Conservation (phyloP, 306 rosid genomes). For the Vigna trinervia region DNA sequence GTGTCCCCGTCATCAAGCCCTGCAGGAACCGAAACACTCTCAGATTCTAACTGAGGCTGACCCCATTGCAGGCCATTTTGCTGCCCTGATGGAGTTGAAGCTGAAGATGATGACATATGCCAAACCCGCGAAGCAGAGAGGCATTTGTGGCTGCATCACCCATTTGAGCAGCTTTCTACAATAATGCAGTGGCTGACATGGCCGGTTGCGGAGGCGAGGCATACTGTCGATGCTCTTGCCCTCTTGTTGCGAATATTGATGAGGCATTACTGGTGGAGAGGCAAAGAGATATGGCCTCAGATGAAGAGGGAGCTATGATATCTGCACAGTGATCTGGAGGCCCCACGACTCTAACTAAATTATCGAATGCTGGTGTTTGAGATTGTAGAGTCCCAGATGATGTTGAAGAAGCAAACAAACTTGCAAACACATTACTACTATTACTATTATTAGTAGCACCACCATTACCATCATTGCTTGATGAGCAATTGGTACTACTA, state of each 20-base stretch:
- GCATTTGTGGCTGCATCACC: constrained; percentile 75
- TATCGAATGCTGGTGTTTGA: constrained; percentile 58
- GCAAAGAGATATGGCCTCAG: constrained; percentile 79
- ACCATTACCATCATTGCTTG: constrained; percentile 67
- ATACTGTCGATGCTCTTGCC: constrained; percentile 70
- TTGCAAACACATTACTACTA: constrained; percentile 67
- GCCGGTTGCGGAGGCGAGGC: constrained; percentile 69
- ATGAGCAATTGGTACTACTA: constrained; percentile 56
- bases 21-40: constrained; percentile 47
- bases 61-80: constrained; percentile 13
- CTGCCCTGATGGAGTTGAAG: constrained; percentile 42
- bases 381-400: constrained; percentile 63
- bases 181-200: constrained; percentile 93
- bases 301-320: constrained; percentile 55
- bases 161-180: constrained; percentile 96
- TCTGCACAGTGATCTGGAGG: constrained; percentile 56
- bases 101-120: constrained; percentile 73
- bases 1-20: constrained; percentile 84
- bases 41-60: not conserved
- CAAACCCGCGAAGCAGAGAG: constrained; percentile 79
- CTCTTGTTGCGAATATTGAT: constrained; percentile 66
- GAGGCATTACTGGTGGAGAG: constrained; percentile 71
- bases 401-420: constrained; percentile 80
- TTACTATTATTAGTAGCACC: constrained; percentile 49
- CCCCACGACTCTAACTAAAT: constrained; percentile 65